Conservation (phyloP, 2,329 filamentous ascomycete species). For the Penicillium sumatraense region DNA sequence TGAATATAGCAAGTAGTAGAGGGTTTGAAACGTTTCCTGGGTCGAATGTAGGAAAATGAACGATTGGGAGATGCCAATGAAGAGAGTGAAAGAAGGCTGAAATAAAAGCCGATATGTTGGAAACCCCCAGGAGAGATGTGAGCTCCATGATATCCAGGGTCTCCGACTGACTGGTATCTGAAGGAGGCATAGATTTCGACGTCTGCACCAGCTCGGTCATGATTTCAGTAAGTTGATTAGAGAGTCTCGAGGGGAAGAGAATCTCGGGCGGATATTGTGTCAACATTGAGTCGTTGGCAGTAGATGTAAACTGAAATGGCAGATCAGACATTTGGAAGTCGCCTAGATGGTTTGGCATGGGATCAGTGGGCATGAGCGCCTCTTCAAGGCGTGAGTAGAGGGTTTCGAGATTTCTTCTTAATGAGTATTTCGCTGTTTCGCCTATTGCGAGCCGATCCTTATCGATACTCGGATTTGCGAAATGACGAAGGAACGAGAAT, state of each 20-base stretch:
- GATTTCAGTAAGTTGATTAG: constrained; percentile 30
- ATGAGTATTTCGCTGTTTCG: constrained; percentile 35
- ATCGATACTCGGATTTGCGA: constrained; percentile 33
- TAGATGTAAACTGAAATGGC: constrained; percentile 14
- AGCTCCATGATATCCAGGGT: constrained; percentile 24
- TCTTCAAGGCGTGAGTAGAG: constrained; percentile 34
- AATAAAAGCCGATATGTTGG: constrained; percentile 33
- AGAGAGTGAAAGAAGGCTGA: constrained; percentile 37
- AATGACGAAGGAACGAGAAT: constrained; percentile 35
- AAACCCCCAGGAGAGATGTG: constrained; percentile 26
- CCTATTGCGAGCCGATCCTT: constrained; percentile 35
- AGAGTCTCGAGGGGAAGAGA: constrained; percentile 26
- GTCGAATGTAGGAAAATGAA: constrained; percentile 38
- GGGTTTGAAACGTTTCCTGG: constrained; percentile 30
- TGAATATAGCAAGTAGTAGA: constrained; percentile 32
- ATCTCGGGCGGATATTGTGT: constrained; percentile 19
- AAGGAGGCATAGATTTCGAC: constrained; percentile 30
- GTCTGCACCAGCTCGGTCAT: constrained; percentile 34
- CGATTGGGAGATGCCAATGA: constrained; percentile 37
- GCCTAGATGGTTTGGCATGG: constrained; percentile 17
- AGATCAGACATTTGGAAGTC: constrained; percentile 16
- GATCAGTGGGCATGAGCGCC: constrained; percentile 27
- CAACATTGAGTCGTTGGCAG: constrained; percentile 21
- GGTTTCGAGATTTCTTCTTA: constrained; percentile 31
- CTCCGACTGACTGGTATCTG: background rate